These are phyloP conservation scores for Saturnispora silvae DNA, from an alignment of 805 yeast genomes.

Conservation along the genomic window DNA sequence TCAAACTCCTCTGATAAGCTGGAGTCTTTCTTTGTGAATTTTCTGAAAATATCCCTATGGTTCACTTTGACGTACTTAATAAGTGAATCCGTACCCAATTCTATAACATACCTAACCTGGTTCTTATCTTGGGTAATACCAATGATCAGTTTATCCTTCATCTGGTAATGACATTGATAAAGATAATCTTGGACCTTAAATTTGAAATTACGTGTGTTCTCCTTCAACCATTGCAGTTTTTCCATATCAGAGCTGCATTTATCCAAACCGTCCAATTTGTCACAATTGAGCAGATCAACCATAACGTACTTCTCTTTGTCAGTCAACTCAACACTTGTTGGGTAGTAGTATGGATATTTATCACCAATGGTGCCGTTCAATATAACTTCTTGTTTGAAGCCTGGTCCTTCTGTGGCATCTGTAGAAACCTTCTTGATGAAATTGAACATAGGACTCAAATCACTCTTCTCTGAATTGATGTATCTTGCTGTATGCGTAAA, in stretches of 20 bases:
- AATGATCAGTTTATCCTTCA: background rate
- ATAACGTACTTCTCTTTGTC: no score
- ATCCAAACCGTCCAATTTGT: no score
- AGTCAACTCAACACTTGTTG: background rate
- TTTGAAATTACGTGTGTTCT: background rate
- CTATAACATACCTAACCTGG: background rate
- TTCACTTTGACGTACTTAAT: background rate
- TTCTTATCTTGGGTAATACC: background rate
- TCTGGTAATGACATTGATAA: background rate
- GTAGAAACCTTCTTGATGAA: no score
- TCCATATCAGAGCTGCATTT: background rate
- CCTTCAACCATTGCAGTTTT: background rate
- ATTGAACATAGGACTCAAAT: no score
- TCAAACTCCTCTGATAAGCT: background rate
- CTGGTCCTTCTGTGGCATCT: no score
- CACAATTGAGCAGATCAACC: no score
- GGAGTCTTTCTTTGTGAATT: background rate
- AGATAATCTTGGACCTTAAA: background rate
- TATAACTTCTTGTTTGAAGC: no score
- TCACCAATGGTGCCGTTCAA: background rate
- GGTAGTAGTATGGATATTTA: background rate
- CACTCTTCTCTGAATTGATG: background rate
- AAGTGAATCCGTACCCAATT: background rate
- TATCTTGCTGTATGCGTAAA: background rate
- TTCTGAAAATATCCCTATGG: background rate